Base-by-base conservation (phyloP, 139 green algal genomes). In the Pedinophyceae sp. region DNA sequence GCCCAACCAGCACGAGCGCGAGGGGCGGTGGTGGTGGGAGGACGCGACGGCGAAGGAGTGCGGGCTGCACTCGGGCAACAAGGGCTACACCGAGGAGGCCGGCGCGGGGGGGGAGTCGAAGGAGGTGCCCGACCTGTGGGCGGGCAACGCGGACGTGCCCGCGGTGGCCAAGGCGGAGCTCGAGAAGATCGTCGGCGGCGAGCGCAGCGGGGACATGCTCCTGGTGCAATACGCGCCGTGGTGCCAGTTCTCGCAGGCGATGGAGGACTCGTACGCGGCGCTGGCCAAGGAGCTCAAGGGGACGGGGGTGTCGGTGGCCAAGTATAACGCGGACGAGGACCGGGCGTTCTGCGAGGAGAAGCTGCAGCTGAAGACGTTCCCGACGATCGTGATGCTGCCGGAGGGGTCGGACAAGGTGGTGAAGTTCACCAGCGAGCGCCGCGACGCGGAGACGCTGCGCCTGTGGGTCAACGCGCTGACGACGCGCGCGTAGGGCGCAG, bases 21-120 rank as follows among this genome's bases (percentile, higher is more conserved):
- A 98, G 75, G 90, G 90, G 18, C 77, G 90, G 53, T 98, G 90
- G 90, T 97, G 89, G 89, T 98, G 90, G 90, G 90, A 97, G 81
- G 88, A 92, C 50, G 65, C 79, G 10, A 65, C 61, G 15, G 55
- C 62, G 30, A 94, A 97, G 78, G 89, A 98, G 80, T 98, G 89
- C 69, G 89, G 89, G 48, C 74, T 98, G 62, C 89, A 98, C 77
- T 80, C 59, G 27, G 86, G 86, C 65, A 94, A 94, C 67, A 66
- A 94, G n/a, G n/a, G n/a, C 40, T 70, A 79, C 18, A 6, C 51
- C 27, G 57, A 70, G 45, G 55, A 39, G 30, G 59, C 41, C 6
- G 69, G 72, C 48, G 72, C 53, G 47, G 55, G 65, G 51, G 71
- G 28, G 50, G 64, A 27, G 4, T 38, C 55, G 55, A 63, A 58